phyloP scores from a whole-genome alignment of 192 early-diverging fungal genomes.

The Cladochytrium replicatum region DNA sequence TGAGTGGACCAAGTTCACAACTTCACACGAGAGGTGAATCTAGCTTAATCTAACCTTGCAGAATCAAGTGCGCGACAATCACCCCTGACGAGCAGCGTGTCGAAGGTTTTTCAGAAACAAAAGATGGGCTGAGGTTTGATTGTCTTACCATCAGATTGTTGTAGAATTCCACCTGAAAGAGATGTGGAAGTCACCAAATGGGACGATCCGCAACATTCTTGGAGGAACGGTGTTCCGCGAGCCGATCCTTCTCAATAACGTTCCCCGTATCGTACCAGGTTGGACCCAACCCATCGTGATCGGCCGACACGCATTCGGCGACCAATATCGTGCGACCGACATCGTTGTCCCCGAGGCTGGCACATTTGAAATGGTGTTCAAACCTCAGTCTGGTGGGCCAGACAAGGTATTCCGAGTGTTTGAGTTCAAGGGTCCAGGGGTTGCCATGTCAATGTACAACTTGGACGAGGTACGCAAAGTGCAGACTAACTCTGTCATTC shows the following conservation, averaged over 20 bases:
- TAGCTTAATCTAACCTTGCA: slow-evolving; percentile 8
- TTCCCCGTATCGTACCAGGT: slow-evolving; percentile 85
- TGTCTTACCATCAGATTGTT: too few relatives aligned
- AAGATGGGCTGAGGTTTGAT: too few relatives aligned
- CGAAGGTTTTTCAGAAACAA: slow-evolving; percentile 43
- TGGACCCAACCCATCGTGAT: slow-evolving; percentile 94
- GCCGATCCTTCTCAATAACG: slow-evolving; percentile 85
- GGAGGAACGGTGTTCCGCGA: slow-evolving; percentile 98
- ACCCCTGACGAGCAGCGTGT: slow-evolving; percentile 93
- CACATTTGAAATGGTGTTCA: slow-evolving; percentile 83
- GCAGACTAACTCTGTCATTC: too few relatives aligned
- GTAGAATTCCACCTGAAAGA: slow-evolving; percentile 88
- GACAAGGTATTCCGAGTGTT: slow-evolving; percentile 61
- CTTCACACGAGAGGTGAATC: neutral
- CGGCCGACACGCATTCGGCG: slow-evolving; percentile 94
- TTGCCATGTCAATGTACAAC: slow-evolving; percentile 97
- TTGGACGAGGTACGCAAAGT: too few relatives aligned
- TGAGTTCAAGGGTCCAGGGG: slow-evolving; percentile 77
- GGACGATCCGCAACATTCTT: slow-evolving; percentile 90
- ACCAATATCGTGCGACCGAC: slow-evolving; percentile 97
- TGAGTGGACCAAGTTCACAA: too few relatives aligned
- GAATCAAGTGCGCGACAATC: slow-evolving; percentile 99
- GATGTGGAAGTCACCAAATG: slow-evolving; percentile 99
- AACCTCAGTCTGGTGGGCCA: slow-evolving; percentile 67
- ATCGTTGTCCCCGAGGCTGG: slow-evolving; percentile 86